Conservation (phyloP, 192 early-diverging fungal species). For the Coemansia sp. region DNA sequence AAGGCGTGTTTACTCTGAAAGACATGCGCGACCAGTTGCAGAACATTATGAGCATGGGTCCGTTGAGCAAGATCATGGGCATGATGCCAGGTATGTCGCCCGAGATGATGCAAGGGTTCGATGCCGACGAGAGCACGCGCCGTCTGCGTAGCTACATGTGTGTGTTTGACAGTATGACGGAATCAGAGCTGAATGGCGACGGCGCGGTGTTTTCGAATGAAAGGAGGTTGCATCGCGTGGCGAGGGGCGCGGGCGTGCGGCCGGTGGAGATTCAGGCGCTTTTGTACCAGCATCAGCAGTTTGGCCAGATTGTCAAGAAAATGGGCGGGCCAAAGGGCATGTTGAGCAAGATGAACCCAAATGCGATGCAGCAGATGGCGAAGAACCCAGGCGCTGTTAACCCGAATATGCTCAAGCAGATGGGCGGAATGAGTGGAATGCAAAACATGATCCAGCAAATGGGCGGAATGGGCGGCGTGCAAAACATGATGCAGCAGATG, state of each 20-base stretch:
- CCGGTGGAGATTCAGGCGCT: constrained; percentile 83
- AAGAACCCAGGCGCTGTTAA: constrained; percentile 68
- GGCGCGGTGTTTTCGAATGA: constrained; percentile 78
- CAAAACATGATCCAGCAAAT: constrained; percentile 56
- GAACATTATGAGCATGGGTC: constrained; percentile 87
- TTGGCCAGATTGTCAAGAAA: constrained; percentile 85
- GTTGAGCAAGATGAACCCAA: constrained; percentile 66
- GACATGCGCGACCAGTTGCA: constrained; percentile 95
- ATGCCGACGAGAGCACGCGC: constrained; percentile 62
- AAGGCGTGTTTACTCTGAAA: constrained; percentile 84
- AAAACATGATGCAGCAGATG: constrained; percentile 71
- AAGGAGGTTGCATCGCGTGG: constrained; percentile 73
- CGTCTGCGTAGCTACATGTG: constrained; percentile 75
- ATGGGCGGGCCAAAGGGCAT: constrained; percentile 91
- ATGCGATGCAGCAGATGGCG: constrained; percentile 58
- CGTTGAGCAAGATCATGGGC: constrained; percentile 86
- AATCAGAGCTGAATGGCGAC: constrained; percentile 83
- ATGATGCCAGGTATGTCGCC: constrained; percentile 77
- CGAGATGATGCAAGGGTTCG: constrained; percentile 60
- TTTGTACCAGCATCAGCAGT: constrained; percentile 71
- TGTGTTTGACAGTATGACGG: constrained; percentile 96
- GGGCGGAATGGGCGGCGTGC: constrained; percentile 57
- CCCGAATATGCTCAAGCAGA: constrained; percentile 75
- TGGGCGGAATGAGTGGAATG: constrained; percentile 63
- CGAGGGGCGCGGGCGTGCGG: constrained; percentile 81